A percentile compares a stretch with the other conserved stretches of the same genome.
phyloP scores from a whole-genome alignment of 1,284 basidiomycete genomes.

The Pyrrhoderma lamaoense region DNA sequence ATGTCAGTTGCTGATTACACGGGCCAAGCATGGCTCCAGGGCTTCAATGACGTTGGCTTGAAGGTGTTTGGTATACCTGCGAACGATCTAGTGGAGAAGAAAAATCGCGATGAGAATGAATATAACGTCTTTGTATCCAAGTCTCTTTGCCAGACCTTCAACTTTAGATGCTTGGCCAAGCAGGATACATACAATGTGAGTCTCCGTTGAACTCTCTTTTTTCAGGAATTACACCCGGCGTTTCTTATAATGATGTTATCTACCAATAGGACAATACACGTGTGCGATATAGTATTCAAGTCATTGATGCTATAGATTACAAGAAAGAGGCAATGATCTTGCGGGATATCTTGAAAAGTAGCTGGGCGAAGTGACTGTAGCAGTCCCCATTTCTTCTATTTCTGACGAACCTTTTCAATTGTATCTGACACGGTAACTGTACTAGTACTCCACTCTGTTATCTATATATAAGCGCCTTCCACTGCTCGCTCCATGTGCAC shows the following conservation, averaged over 20 bases:
- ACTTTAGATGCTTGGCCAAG: conserved; percentile 85
- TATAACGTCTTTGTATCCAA: conserved; percentile 60
- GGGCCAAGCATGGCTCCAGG: conserved; percentile 87
- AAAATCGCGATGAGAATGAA: conserved; percentile 61
- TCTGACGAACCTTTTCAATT: no score
- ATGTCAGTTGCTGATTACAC: conserved; percentile 88
- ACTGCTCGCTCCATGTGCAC: no score
- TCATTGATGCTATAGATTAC: conserved; percentile 63
- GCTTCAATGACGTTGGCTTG: conserved; percentile 91
- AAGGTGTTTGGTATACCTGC: conserved; percentile 75
- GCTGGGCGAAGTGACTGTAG: conserved; percentile 30
- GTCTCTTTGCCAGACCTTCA: conserved; percentile 66
- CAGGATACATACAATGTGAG: conserved; percentile 81
- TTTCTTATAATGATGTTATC: conserved; percentile 6
- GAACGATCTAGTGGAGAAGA: conserved; percentile 70
- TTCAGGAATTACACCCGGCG: background rate
- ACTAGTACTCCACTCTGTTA: conserved; percentile 4
- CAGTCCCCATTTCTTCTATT: no score
- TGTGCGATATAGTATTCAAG: conserved; percentile 76
- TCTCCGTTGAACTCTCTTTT: background rate
- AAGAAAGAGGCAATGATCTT: conserved; percentile 60
- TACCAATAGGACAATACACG: conserved; percentile 59
- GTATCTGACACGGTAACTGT: conserved; percentile 4
- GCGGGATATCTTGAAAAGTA: conserved; percentile 42
- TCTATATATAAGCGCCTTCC: background rate